Evolutionary conservation across 352 stramenopile species (phyloP), one percentile per base, ranked within the genome.

Genomic region (Lagenidium giganteum): DNA sequence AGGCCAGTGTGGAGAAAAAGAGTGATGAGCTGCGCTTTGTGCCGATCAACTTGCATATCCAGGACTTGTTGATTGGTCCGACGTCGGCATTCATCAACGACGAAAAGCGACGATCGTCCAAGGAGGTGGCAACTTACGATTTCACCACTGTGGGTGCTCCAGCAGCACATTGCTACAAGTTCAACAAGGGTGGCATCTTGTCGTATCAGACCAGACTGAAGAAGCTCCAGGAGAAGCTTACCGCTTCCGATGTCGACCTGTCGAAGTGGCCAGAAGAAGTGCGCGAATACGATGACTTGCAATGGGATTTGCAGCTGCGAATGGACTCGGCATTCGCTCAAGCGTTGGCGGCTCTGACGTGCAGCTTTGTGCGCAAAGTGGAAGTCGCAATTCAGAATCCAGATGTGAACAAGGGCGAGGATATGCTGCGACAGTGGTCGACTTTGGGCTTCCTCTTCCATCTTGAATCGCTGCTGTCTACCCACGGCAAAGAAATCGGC

Each of bases 401-500:
- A 1, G 78, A 95, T 33, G 55, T 81, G 1, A 42, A 73, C 14
- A 78, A 79, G 42, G 83, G 83, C 11, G 78, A 91, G 57, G 69
- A 88, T 48, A 87, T 90, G 46, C 49, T 94, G n/a, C 70, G 80
- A 3, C 73, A 92, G 43, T 63, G 91, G 44, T 90, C 76, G 12
- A 86, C 64, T n/a, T 43, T 95, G 13, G 83, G 83, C 8, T 95
- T 89, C 35, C 59, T 95, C 5, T 95, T 93, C 54, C 80, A 95
- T 5, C 76, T 98, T 34, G 93, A 98, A 58, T 96, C 90, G 3
- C 65, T 98, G 14, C 54, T 98, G 5, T 97, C 82, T 53, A 96
- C 95, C 5, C 89, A 96, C 35, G 93, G 94, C 40, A 97, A 98
- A 51, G 95, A 98, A 56, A 84, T 98, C 23, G 90, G 89, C 21